phyloP scores from a whole-genome alignment of 2,329 filamentous ascomycete genomes.

The Trichoderma brevicompactum region DNA sequence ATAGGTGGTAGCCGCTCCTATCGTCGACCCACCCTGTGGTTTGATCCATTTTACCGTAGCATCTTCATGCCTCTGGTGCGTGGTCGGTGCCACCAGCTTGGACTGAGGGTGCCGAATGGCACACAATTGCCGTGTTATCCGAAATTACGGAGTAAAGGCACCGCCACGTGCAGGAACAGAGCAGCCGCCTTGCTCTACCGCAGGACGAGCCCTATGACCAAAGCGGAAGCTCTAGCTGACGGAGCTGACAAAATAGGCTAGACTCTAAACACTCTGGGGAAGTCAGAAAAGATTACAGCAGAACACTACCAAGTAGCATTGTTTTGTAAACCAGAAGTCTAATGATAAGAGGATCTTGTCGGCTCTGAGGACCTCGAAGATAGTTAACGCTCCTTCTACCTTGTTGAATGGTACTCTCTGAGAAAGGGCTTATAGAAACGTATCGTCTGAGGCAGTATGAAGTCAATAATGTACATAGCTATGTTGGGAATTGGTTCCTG shows the following conservation, averaged over 20 bases:
- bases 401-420: too few species aligned
- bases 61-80: neutral
- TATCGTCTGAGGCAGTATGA: neutral
- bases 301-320: neutral
- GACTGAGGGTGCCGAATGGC: neutral
- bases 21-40: neutral
- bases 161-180: slow-evolving; percentile 18
- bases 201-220: slow-evolving; percentile 10
- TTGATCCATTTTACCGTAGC: neutral
- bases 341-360: neutral
- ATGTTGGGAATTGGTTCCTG: neutral
- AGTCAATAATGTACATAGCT: neutral
- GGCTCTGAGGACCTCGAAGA: neutral
- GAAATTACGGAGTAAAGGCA: slow-evolving; percentile 14
- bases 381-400: neutral
- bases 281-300: slow-evolving; percentile 3
- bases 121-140: slow-evolving; percentile 15
- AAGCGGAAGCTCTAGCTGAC: slow-evolving; percentile 17
- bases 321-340: neutral
- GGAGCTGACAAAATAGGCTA: slow-evolving; percentile 22
- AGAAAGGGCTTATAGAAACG: too few species aligned
- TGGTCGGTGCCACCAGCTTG: neutral
- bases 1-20: neutral
- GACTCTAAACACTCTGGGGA: slow-evolving; percentile 6
- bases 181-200: neutral